Conservation (phyloP, 176 grass and related monocot genomes). For the Ensete glaucum region DNA sequence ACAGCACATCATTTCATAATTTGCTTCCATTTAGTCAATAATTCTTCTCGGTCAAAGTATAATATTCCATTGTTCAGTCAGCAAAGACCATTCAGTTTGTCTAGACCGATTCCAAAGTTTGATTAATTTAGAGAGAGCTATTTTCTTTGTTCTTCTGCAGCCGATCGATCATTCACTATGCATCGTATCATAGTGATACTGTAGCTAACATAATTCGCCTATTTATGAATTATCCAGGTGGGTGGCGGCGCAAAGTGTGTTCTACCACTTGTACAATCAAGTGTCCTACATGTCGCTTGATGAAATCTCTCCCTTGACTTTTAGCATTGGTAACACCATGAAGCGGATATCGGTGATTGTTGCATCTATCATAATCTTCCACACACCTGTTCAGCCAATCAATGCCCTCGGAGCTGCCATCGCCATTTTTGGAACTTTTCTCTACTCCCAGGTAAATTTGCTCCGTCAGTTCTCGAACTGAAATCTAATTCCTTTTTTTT, state of each 20-base stretch:
- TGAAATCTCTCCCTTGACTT: slow-evolving; percentile 87
- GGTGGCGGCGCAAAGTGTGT: slow-evolving; percentile 88
- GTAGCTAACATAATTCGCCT: neutral
- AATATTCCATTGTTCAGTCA: neutral
- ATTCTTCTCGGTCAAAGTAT: neutral
- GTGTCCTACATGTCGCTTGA: slow-evolving; percentile 97
- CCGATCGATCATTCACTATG: neutral
- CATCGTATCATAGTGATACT: neutral
- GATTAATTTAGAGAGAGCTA: too few relatives aligned
- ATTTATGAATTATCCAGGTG: slow-evolving; percentile 34
- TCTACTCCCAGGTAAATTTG: slow-evolving; percentile 76
- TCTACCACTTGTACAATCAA: slow-evolving; percentile 99
- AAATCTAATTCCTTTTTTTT: neutral
- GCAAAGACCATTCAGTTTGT: too few relatives aligned
- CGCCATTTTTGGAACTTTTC: slow-evolving; percentile 81
- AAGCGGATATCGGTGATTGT: slow-evolving; percentile 94
- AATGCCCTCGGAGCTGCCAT: slow-evolving; percentile 86
- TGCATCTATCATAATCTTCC: slow-evolving; percentile 90
- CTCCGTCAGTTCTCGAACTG: too few relatives aligned
- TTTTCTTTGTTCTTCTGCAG: too few relatives aligned
- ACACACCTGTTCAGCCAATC: slow-evolving; percentile 71
- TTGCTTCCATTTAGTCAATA: neutral
- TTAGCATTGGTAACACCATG: slow-evolving; percentile 95
- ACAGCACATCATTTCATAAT: neutral
- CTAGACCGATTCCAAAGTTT: too few relatives aligned